phyloP scores from a whole-genome alignment of 2,329 filamentous ascomycete species.

The Coniochaeta pulveracea region DNA sequence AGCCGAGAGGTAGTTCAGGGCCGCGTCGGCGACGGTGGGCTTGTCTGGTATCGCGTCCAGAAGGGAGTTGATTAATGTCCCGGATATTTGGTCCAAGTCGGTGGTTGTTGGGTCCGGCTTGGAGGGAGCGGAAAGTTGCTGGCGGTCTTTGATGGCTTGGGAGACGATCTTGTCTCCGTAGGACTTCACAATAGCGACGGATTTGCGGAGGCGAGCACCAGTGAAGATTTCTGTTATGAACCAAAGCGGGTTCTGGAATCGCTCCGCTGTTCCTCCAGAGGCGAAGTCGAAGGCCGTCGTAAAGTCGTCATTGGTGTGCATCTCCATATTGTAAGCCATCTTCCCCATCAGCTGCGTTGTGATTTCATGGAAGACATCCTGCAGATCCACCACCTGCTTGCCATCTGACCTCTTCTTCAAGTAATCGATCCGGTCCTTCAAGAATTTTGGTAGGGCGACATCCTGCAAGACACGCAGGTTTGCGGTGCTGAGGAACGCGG shows the following conservation, averaged over 20 bases:
- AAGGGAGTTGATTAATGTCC: slow-evolving; percentile 48
- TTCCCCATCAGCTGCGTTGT: slow-evolving; percentile 56
- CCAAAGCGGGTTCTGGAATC: slow-evolving; percentile 58
- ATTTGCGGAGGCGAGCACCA: slow-evolving; percentile 32
- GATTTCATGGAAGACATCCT: slow-evolving; percentile 50
- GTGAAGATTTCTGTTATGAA: slow-evolving; percentile 43
- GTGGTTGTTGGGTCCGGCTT: neutral
- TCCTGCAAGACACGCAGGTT: slow-evolving; percentile 48
- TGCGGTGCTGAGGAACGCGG: slow-evolving; percentile 44
- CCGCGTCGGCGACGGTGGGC: slow-evolving; percentile 49
- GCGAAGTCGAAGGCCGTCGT: slow-evolving; percentile 50
- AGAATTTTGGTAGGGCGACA: slow-evolving; percentile 41
- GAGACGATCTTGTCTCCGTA: slow-evolving; percentile 48
- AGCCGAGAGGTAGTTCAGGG: slow-evolving; percentile 55
- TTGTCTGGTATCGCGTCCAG: slow-evolving; percentile 43
- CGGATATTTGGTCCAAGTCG: slow-evolving; percentile 31
- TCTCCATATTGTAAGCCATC: slow-evolving; percentile 60
- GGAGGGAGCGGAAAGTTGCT: slow-evolving; percentile 3
- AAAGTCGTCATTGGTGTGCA: slow-evolving; percentile 50
- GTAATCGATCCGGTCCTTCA: slow-evolving; percentile 27
- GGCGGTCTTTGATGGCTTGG: slow-evolving; percentile 34
- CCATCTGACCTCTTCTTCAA: slow-evolving; percentile 22
- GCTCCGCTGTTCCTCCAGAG: slow-evolving; percentile 45
- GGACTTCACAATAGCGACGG: slow-evolving; percentile 36
- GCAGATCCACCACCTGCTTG: slow-evolving; percentile 35